Evolutionary conservation across 2,329 filamentous ascomycete genomes (phyloP).

Genomic region (Aspergillus alliaceus): DNA sequence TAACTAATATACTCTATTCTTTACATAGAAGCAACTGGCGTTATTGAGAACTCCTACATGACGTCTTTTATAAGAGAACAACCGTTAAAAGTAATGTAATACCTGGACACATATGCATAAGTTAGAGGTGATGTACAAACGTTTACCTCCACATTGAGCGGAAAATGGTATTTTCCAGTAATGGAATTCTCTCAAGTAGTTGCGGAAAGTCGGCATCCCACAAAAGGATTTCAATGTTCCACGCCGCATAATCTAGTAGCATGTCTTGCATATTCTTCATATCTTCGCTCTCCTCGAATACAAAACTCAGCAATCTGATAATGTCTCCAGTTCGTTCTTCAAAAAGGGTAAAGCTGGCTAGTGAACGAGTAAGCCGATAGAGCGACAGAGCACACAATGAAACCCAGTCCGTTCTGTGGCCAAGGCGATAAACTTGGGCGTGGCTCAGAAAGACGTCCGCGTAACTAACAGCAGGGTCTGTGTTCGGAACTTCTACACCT

Average conservation of each 20-base stretch:
- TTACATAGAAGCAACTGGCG: too few species aligned
- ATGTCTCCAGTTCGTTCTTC: conserved; percentile 12
- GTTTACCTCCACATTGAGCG: conserved; percentile 7
- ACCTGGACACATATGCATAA: not conserved
- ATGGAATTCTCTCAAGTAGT: conserved; percentile 11
- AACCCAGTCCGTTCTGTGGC: conserved; percentile 4
- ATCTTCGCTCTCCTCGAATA: conserved; percentile 13
- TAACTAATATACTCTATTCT: too few species aligned
- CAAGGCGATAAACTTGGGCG: conserved; percentile 9
- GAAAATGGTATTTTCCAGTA: conserved; percentile 10
- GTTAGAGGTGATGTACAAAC: not conserved
- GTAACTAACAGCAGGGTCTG: conserved; percentile 5
- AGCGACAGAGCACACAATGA: conserved; percentile 7
- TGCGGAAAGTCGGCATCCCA: conserved; percentile 12
- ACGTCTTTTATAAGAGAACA: too few species aligned
- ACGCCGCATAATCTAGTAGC: conserved; percentile 12
- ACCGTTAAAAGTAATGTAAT: too few species aligned
- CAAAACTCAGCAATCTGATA: conserved; percentile 13
- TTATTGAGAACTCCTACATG: too few species aligned
- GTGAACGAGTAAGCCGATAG: conserved; percentile 4
- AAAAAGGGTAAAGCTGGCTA: conserved; percentile 12
- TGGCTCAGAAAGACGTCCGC: conserved; percentile 7
- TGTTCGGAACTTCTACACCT: not conserved
- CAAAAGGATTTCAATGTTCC: conserved; percentile 17
- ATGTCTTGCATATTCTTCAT: conserved; percentile 9